Evolutionary conservation across 2,329 filamentous ascomycete species (phyloP).

Genomic region (Aspergillus ochraceoroseus): DNA sequence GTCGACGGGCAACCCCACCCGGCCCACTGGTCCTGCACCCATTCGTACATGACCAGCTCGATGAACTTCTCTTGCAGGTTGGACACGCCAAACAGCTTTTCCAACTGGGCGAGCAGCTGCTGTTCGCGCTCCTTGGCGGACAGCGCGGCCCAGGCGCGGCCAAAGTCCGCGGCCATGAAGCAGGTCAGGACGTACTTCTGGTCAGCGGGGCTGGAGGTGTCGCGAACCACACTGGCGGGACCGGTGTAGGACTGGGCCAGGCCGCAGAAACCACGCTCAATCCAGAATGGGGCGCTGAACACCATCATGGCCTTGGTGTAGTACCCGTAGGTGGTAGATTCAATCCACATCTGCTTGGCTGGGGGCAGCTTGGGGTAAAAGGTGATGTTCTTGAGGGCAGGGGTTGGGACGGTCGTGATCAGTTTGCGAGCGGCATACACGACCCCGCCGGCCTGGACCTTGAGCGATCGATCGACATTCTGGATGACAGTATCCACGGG

Average conservation of each 20-base stretch:
- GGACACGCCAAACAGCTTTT: constrained; percentile 10
- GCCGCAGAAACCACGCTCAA: constrained; percentile 44
- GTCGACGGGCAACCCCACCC: constrained; percentile 43
- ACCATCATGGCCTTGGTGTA: constrained; percentile 51
- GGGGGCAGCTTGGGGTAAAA: constrained; percentile 48
- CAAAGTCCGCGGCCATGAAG: constrained; percentile 41
- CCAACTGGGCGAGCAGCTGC: constrained; percentile 16
- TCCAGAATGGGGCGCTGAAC: constrained; percentile 47
- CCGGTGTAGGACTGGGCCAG: constrained; percentile 45
- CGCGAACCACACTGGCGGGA: constrained; percentile 46
- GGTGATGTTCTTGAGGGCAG: constrained; percentile 43
- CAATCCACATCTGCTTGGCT: constrained; percentile 37
- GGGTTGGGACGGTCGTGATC: constrained; percentile 48
- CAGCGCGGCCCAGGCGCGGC: constrained; percentile 29
- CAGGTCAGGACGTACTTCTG: constrained; percentile 35
- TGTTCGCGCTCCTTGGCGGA: constrained; percentile 7
- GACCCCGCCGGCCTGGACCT: too few species aligned
- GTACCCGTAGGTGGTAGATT: constrained; percentile 43
- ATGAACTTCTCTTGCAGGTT: constrained; percentile 27
- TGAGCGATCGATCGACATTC: too few species aligned
- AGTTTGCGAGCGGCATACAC: constrained; percentile 46
- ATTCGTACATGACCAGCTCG: constrained; percentile 36
- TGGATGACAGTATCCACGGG: constrained; percentile 14
- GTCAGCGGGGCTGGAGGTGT: constrained; percentile 36
- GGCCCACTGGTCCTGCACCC: constrained; percentile 37